phyloP scores from a whole-genome alignment of 352 stramenopile species.

The Pythium chondricola region DNA sequence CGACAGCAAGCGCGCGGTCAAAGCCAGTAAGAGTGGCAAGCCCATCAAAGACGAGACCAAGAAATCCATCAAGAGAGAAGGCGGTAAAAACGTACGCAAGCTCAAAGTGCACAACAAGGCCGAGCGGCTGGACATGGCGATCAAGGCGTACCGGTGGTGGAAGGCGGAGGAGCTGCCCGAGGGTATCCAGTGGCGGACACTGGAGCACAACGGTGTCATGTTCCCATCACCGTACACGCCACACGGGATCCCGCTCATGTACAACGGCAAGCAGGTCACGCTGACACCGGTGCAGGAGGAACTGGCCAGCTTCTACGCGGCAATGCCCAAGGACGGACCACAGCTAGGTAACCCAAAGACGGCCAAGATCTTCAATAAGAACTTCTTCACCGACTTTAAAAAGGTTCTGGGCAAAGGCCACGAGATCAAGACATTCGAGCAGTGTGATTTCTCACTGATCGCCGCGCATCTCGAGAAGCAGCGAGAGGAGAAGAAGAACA shows the following conservation, averaged over 20 bases:
- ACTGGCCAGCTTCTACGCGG: slow-evolving; percentile 93
- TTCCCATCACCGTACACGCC: slow-evolving; percentile 96
- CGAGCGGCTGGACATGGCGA: slow-evolving; percentile 94
- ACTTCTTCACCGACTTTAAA: slow-evolving; percentile 96
- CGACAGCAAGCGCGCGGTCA: slow-evolving; percentile 16
- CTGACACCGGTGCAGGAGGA: slow-evolving; percentile 95
- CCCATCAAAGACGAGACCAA: slow-evolving; percentile 28
- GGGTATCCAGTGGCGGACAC: slow-evolving; percentile 96
- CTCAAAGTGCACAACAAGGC: slow-evolving; percentile 93
- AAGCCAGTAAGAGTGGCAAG: slow-evolving; percentile 39
- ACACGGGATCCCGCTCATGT: slow-evolving; percentile 94
- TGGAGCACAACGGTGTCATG: slow-evolving; percentile 98
- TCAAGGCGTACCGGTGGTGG: slow-evolving; percentile 99
- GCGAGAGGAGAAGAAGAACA: slow-evolving; percentile 92
- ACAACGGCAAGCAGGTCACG: slow-evolving; percentile 90
- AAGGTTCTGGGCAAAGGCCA: slow-evolving; percentile 91
- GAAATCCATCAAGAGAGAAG: slow-evolving; percentile 43
- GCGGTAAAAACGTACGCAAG: slow-evolving; percentile 53
- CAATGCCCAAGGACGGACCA: slow-evolving; percentile 95
- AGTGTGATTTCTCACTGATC: slow-evolving; percentile 97
- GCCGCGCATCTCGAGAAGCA: slow-evolving; percentile 88
- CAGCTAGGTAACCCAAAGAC: slow-evolving; percentile 97
- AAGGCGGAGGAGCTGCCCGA: slow-evolving; percentile 92
- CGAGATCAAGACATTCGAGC: slow-evolving; percentile 94
- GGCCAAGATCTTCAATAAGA: slow-evolving; percentile 98